Conservation (phyloP, 352 stramenopile species). For the Pilasporangium apinafurcum region DNA sequence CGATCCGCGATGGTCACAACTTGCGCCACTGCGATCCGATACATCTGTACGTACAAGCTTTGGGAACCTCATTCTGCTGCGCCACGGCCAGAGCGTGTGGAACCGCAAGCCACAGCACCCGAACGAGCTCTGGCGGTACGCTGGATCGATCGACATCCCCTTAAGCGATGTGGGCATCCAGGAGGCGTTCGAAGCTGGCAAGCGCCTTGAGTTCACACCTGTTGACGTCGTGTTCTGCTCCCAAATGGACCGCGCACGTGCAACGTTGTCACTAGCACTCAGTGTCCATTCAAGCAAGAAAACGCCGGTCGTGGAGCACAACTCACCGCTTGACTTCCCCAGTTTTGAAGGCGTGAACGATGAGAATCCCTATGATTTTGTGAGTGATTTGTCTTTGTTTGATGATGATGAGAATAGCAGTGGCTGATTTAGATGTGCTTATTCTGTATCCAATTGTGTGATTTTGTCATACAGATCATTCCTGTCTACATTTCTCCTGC, state of each 20-base stretch:
- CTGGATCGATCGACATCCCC: conserved; percentile 78
- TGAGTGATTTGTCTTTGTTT: conserved; percentile 15
- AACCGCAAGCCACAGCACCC: conserved; percentile 74
- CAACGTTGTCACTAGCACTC: conserved; percentile 70
- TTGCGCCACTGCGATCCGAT: conserved; percentile 19
- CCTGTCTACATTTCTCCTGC: conserved; percentile 75
- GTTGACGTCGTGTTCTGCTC: conserved; percentile 85
- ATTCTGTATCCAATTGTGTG: conserved; percentile 1
- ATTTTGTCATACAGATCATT: conserved; percentile 66
- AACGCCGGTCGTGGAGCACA: conserved; percentile 72
- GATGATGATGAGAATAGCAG: conserved; percentile 2
- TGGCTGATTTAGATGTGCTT: conserved; percentile 4
- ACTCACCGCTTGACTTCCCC: conserved; percentile 61
- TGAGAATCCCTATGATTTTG: conserved; percentile 72
- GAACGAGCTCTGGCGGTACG: conserved; percentile 75
- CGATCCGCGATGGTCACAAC: conserved; percentile 46
- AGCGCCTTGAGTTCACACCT: conserved; percentile 65
- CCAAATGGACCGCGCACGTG: conserved; percentile 76
- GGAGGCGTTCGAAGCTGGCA: conserved; percentile 72
- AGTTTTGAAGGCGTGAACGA: conserved; percentile 70
- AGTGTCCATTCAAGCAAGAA: conserved; percentile 80
- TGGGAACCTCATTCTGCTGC: conserved; percentile 72
- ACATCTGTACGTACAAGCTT: conserved; percentile 44
- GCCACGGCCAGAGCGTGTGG: conserved; percentile 83
- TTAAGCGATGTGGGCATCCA: conserved; percentile 80